A percentile compares a stretch with the other conserved stretches of the same genome.
Evolutionary conservation across 2,329 filamentous ascomycete genomes (phyloP).

Genomic region (Monilinia polystroma): DNA sequence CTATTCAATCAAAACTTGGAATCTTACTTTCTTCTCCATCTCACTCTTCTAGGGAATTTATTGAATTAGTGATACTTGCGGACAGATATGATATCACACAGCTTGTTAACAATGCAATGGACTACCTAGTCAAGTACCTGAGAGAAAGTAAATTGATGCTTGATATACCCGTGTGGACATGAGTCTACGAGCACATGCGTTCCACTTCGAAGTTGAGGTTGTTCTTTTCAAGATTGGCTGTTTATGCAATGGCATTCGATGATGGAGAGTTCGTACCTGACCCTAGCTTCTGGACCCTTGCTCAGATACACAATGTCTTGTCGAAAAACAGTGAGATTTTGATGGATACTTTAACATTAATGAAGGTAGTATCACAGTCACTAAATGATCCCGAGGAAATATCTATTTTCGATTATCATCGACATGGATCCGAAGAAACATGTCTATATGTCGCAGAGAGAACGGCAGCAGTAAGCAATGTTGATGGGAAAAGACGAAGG

Average conservation of each 20-base stretch:
- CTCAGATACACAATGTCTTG: not conserved
- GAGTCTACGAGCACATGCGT: not conserved
- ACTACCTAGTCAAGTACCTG: too few species aligned
- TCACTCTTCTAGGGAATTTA: not conserved
- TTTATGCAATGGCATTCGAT: not conserved
- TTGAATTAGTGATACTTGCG: not conserved
- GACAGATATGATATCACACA: not conserved
- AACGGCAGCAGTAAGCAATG: rapidly evolving
- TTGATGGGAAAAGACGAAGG: not conserved
- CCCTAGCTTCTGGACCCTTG: not conserved
- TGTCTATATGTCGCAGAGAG: not conserved
- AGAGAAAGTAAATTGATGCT: not conserved
- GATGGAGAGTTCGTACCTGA: not conserved
- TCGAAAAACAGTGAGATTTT: not conserved
- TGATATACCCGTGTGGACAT: not conserved
- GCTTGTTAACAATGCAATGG: not conserved
- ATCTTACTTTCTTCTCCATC: too few species aligned
- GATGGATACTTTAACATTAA: not conserved
- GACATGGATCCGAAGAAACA: rapidly evolving
- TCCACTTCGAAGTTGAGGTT: not conserved
- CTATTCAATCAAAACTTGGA: too few species aligned
- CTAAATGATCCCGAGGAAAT: not conserved
- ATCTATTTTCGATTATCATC: not conserved
- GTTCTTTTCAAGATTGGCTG: not conserved
- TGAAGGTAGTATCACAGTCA: not conserved